Conservation (phyloP, 225 moss, liverwort and hornwort species). For the Straminergon stramineum region DNA sequence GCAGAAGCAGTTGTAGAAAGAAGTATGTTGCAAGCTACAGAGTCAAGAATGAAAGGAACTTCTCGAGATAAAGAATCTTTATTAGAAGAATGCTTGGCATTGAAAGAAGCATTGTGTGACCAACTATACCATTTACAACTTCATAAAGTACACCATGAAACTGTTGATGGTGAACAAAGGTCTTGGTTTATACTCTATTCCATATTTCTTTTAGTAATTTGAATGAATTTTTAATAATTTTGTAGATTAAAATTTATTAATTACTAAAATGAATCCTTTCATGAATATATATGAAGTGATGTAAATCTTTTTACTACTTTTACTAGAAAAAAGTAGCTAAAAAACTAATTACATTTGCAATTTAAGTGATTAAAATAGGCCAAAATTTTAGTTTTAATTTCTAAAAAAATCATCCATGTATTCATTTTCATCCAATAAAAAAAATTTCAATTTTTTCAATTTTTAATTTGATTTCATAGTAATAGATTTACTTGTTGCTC, state of each 20-base stretch:
- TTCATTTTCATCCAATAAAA: accelerated
- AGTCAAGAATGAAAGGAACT: constrained; percentile 5
- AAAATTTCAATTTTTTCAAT: too few species aligned
- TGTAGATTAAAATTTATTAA: background rate
- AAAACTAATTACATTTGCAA: accelerated
- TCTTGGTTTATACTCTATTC: background rate
- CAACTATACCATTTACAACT: constrained; percentile 36
- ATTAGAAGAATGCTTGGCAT: constrained; percentile 20
- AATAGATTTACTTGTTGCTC: background rate
- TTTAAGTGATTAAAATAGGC: background rate
- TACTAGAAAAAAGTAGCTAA: too few species aligned
- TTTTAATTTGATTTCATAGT: too few species aligned
- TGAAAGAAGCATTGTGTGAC: constrained; percentile 18
- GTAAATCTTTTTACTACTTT: background rate
- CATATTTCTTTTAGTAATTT: too few species aligned
- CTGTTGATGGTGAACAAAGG: constrained; percentile 13
- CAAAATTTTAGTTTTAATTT: background rate
- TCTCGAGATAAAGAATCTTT: constrained; percentile 18
- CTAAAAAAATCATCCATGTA: background rate
- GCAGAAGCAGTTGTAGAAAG: background rate
- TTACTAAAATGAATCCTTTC: background rate
- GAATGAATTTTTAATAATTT: background rate
- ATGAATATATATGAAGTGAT: too few species aligned
- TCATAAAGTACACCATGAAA: constrained; percentile 27
- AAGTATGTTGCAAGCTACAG: background rate